Conservation (phyloP, 2,329 filamentous ascomycete species). For the Colletotrichum salicis region DNA sequence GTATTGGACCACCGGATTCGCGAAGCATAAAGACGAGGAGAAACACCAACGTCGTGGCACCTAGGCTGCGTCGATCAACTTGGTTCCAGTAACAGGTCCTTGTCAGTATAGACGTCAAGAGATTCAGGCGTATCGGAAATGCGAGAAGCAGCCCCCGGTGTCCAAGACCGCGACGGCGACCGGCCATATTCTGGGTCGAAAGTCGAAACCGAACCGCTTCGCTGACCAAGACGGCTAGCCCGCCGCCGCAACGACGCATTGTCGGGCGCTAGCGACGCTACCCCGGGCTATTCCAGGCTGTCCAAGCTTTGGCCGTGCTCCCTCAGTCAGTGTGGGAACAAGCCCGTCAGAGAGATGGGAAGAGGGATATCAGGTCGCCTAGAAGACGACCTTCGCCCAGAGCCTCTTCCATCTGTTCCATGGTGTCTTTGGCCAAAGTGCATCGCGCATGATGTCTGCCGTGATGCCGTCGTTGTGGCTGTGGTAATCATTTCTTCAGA, state of each 20-base stretch:
- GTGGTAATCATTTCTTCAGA: not conserved
- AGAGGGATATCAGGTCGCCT: constrained; percentile 74
- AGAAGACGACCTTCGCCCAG: not conserved
- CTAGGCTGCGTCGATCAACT: not conserved
- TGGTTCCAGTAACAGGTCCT: not conserved
- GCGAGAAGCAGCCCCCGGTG: not conserved
- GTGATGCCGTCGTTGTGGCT: constrained; percentile 10
- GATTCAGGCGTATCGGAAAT: not conserved
- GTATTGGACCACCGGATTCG: not conserved
- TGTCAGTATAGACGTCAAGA: not conserved
- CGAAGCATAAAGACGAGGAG: not conserved
- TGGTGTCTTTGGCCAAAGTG: not conserved
- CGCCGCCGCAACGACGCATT: not conserved
- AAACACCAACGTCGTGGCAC: too few relatives aligned
- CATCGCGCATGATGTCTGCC: not conserved
- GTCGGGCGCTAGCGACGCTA: constrained; percentile 6
- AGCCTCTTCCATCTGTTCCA: constrained; percentile 13
- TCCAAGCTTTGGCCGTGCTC: constrained; percentile 5
- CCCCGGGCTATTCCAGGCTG: constrained; percentile 24
- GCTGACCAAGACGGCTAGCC: constrained; percentile 8
- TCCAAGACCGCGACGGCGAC: not conserved
- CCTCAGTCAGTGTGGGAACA: constrained; percentile 51
- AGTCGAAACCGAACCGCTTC: constrained; percentile 10
- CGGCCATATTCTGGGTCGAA: constrained; percentile 9
- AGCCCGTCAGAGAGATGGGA: constrained; percentile 73